These are phyloP conservation scores for Aaosphaeria arxii DNA, from an alignment of 2,329 filamentous ascomycete genomes.

Conservation along the genomic window DNA sequence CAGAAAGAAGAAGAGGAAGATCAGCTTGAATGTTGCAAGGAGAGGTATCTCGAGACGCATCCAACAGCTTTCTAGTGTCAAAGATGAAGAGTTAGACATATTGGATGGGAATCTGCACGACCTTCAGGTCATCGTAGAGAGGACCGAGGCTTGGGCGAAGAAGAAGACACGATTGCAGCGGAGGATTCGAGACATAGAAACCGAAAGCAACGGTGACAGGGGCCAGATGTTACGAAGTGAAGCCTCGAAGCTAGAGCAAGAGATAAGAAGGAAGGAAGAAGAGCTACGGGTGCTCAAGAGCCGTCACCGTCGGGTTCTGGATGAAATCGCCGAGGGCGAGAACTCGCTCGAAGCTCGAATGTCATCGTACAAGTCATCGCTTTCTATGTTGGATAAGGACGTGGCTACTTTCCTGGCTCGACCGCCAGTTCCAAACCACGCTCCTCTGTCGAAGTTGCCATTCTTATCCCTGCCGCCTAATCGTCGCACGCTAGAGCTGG, in stretches of 20 bases:
- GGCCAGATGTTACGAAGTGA: constrained; percentile 50
- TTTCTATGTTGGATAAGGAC: constrained; percentile 64
- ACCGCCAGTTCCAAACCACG: constrained; percentile 45
- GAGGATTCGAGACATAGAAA: constrained; percentile 56
- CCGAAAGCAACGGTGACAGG: constrained; percentile 57
- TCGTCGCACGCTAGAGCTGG: constrained; percentile 67
- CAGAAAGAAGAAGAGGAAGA: constrained; percentile 46
- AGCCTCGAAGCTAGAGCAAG: constrained; percentile 53
- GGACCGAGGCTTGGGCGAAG: constrained; percentile 57
- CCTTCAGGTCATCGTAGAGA: constrained; percentile 57
- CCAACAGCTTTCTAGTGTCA: constrained; percentile 61
- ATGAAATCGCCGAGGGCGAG: constrained; percentile 59
- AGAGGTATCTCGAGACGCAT: constrained; percentile 63
- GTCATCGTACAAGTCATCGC: constrained; percentile 66
- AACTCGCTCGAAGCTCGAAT: constrained; percentile 69
- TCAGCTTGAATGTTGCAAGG: constrained; percentile 62
- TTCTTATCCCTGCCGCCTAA: constrained; percentile 62
- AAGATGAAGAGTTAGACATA: constrained; percentile 64
- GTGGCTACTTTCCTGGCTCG: constrained; percentile 58
- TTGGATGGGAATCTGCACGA: constrained; percentile 57
- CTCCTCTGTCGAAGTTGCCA: constrained; percentile 33
- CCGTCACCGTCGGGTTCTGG: constrained; percentile 57
- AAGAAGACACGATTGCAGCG: constrained; percentile 56
- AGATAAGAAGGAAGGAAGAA: constrained; percentile 66
- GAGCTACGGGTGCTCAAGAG: constrained; percentile 60